Evolutionary conservation across 2,329 filamentous ascomycete genomes (phyloP).

Genomic region (Ophiostoma perfectum): DNA sequence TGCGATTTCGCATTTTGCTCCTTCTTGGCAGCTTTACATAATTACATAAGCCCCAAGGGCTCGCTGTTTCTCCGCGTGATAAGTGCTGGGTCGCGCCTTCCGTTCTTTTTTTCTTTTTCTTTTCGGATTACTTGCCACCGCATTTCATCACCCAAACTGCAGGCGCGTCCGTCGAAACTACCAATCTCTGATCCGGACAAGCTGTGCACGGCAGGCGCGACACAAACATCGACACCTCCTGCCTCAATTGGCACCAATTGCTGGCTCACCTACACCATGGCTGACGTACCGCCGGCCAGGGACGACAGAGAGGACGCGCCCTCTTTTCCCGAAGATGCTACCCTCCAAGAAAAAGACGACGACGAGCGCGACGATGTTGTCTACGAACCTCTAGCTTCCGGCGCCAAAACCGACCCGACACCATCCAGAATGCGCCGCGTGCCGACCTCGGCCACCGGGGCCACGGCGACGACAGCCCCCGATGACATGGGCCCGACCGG

Average conservation of each 20-base stretch:
- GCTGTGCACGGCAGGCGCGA: not conserved
- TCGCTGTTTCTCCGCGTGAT: not conserved
- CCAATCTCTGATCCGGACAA: not conserved
- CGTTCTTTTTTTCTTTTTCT: not conserved
- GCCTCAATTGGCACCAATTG: not conserved
- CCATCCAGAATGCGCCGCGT: conserved; percentile 13
- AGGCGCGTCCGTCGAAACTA: not conserved
- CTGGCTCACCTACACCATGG: not conserved
- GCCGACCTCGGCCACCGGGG: conserved; percentile 13
- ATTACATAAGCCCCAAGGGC: not conserved
- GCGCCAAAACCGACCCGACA: not conserved
- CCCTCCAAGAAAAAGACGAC: conserved; percentile 4
- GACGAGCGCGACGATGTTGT: conserved; percentile 1
- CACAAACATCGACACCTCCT: not conserved
- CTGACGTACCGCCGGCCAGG: not conserved
- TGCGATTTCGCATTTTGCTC: not conserved
- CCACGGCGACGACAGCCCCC: conserved; percentile 6
- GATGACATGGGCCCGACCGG: conserved; percentile 13
- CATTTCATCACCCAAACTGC: not conserved
- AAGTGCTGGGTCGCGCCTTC: not conserved
- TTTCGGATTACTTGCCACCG: too few species aligned
- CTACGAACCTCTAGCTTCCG: conserved; percentile 16
- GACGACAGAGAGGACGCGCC: not conserved
- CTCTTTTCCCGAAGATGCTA: not conserved
- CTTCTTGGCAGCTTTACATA: not conserved